Percentiles rank a stretch among this genome's conserved stretches.
Conservation (phyloP, 768 basidiomycete genomes). For the Cyclocybe aegerita region DNA sequence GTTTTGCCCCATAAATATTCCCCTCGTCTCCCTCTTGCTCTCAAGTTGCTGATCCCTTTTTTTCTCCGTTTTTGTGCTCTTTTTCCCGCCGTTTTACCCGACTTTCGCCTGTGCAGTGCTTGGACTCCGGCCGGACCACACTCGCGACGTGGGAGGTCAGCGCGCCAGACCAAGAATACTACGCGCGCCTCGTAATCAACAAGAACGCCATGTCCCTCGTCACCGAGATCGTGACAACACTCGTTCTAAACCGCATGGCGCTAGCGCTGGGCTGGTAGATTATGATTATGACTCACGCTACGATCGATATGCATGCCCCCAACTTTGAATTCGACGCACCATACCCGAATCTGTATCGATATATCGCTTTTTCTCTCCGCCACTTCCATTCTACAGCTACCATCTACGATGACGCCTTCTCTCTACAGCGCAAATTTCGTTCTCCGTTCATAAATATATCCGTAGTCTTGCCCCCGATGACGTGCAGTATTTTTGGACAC, state of each 20-base stretch:
- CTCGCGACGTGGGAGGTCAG: conserved; percentile 71
- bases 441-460: too few species aligned
- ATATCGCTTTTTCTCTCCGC: conserved; percentile 6
- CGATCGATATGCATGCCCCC: conserved; percentile 5
- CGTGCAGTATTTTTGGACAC: too few species aligned
- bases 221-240: conserved; percentile 77
- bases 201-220: conserved; percentile 58
- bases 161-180: conserved; percentile 53
- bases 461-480: too few species aligned
- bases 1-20: too few species aligned
- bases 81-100: background rate
- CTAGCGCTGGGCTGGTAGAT: conserved; percentile 55
- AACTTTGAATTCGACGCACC: too few species aligned
- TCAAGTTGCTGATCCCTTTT: background rate
- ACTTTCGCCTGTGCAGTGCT: conserved; percentile 42
- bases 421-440: too few species aligned
- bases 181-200: conserved; percentile 60
- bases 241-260: conserved; percentile 73
- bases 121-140: conserved; percentile 53
- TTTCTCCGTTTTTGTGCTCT: background rate
- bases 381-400: background rate
- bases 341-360: conserved; percentile 10
- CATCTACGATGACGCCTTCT: background rate
- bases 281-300: background rate
- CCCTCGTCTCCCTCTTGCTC: background rate